Conservation (phyloP, 148 eudicot species). For the Linanthus parryae region DNA sequence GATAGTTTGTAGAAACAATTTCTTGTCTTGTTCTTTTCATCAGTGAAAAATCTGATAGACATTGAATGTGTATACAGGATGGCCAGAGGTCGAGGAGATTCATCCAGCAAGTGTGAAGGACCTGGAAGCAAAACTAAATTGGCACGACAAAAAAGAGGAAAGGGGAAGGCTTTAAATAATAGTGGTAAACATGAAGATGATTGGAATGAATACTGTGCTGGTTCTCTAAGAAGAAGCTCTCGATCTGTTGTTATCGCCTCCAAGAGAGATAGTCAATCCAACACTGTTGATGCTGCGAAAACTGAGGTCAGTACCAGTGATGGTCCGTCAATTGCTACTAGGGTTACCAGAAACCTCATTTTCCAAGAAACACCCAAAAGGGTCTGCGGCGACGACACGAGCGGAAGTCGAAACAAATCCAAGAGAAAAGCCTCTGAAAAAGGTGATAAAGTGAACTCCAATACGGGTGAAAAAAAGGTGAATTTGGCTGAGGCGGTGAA, state of each 20-base stretch:
- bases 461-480: conserved; percentile 32
- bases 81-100: conserved; percentile 24
- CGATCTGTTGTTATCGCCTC: conserved; percentile 8
- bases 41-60: too few relatives aligned
- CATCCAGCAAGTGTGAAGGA: conserved; percentile 49
- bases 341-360: too few relatives aligned
- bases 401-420: too few relatives aligned
- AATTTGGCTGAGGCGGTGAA: conserved; percentile 25
- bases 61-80: background rate
- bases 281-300: background rate
- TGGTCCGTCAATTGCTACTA: too few relatives aligned
- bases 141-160: too few relatives aligned
- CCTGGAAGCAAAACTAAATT: too few relatives aligned
- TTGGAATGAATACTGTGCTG: conserved; percentile 5
- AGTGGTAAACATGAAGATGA: conserved; percentile 10
- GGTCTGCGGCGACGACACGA: too few relatives aligned
- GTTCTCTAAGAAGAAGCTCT: conserved; percentile 2
- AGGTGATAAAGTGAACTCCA: conserved; percentile 37
- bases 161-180: conserved; percentile 30
- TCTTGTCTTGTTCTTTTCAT: conserved; percentile 1
- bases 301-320: too few relatives aligned
- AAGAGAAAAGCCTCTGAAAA: conserved; percentile 38
- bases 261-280: conserved; percentile 1
- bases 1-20: background rate
- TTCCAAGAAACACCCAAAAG: too few relatives aligned